Evolutionary conservation across 768 basidiomycete genomes (phyloP).

Genomic region (Rhodotorula graminis): DNA sequence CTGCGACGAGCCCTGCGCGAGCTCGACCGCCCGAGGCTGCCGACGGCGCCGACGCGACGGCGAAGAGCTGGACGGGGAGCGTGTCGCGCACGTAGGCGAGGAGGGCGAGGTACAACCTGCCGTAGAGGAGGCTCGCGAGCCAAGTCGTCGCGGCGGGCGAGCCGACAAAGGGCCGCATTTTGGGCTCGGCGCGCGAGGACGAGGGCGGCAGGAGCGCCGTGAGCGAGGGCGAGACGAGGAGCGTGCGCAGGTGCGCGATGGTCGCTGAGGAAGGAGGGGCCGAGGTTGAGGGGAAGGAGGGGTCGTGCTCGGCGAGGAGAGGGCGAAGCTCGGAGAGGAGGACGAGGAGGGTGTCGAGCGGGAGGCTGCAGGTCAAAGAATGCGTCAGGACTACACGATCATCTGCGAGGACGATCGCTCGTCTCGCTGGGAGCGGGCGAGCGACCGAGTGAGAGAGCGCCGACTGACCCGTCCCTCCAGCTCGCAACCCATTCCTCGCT

Average conservation of each 20-base stretch:
- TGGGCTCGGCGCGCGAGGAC: constrained; percentile 52
- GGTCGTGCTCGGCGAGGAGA: constrained; percentile 57
- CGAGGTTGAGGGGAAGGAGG: constrained; percentile 68
- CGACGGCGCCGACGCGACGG: constrained; percentile 12
- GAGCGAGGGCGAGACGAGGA: constrained; percentile 66
- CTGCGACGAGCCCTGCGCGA: neutral
- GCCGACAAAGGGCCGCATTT: constrained; percentile 71
- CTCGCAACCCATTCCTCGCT: constrained; percentile 85
- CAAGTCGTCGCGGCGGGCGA: constrained; percentile 52
- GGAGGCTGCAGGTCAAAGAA: constrained; percentile 54
- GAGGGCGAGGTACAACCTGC: constrained; percentile 64
- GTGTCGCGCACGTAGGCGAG: constrained; percentile 19
- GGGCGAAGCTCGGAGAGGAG: constrained; percentile 55
- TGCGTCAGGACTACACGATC: no score
- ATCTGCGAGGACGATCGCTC: no score
- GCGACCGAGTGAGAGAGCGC: neutral
- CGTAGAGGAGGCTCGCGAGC: constrained; percentile 92
- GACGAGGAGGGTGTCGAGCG: constrained; percentile 79
- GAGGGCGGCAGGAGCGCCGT: constrained; percentile 62
- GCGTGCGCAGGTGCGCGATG: constrained; percentile 65
- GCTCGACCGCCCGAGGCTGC: no score
- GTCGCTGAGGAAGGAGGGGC: constrained; percentile 62
- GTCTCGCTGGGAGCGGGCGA: no score
- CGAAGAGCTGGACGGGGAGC: constrained; percentile 30
- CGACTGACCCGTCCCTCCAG: constrained; percentile 71